A percentile compares a stretch with the other conserved stretches of the same genome.
Evolutionary conservation across 2,329 filamentous ascomycete species (phyloP).

Genomic region (Elsinoe necatrix): DNA sequence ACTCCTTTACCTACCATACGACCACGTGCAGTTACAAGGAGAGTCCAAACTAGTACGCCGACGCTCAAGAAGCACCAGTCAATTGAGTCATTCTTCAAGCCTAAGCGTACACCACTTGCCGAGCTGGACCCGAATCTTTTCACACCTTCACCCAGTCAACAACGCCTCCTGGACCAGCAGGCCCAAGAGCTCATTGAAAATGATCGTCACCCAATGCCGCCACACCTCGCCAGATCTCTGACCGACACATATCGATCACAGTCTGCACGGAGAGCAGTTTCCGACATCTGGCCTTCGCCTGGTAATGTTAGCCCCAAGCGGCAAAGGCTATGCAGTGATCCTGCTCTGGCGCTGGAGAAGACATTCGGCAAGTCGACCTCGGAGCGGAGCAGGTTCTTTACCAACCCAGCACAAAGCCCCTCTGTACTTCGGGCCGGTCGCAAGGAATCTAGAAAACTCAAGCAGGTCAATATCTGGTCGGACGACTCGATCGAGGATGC

Average conservation of each 20-base stretch:
- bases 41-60: constrained; percentile 27
- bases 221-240: constrained; percentile 19
- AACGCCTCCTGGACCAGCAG: constrained; percentile 48
- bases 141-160: constrained; percentile 57
- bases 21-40: neutral
- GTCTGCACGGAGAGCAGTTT: constrained; percentile 24
- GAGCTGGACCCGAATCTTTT: constrained; percentile 62
- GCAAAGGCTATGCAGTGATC: constrained; percentile 39
- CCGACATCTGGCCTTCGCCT: constrained; percentile 34
- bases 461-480: constrained; percentile 40
- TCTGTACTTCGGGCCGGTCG: constrained; percentile 19
- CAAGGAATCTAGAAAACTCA: constrained; percentile 19
- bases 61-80: constrained; percentile 52
- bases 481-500: constrained; percentile 41
- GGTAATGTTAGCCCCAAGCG: constrained; percentile 35
- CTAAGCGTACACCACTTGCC: constrained; percentile 54
- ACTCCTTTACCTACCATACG: neutral
- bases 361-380: constrained; percentile 19
- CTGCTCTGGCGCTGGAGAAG: constrained; percentile 25
- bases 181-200: constrained; percentile 22
- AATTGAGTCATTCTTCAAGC: constrained; percentile 58
- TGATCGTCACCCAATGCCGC: constrained; percentile 21
- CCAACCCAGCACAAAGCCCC: constrained; percentile 34
- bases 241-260: constrained; percentile 18
- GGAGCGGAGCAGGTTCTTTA: constrained; percentile 40